Evolutionary conservation across 805 yeast species (phyloP).

Genomic region (Zygotorulaspora danielsina): DNA sequence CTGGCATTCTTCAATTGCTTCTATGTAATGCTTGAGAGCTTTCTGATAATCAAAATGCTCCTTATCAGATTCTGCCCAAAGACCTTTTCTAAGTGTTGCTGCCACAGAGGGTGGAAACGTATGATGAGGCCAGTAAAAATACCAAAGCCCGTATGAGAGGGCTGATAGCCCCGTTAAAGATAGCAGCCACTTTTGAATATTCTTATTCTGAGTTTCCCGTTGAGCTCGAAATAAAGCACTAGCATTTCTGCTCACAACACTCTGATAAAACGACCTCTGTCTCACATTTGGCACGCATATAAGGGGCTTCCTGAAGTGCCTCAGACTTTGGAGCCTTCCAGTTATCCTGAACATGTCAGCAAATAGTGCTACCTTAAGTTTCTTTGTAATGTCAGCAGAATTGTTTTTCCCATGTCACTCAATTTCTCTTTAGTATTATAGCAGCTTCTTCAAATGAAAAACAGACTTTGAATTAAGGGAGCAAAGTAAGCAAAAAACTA

Average conservation of each 20-base stretch:
- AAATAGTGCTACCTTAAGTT: no score
- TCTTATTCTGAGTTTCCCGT: slow-evolving; percentile 10
- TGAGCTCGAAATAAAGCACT: slow-evolving; percentile 5
- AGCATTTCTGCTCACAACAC: slow-evolving; percentile 6
- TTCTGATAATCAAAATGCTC: slow-evolving; percentile 50
- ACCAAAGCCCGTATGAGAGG: slow-evolving; percentile 33
- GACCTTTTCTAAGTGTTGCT: slow-evolving; percentile 61
- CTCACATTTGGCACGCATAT: background rate
- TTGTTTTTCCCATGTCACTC: no score
- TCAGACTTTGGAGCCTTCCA: background rate
- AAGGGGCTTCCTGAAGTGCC: background rate
- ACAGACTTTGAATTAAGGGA: no score
- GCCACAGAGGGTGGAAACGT: slow-evolving; percentile 71
- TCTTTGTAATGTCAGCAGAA: no score
- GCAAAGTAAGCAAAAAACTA: no score
- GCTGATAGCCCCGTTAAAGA: slow-evolving; percentile 26
- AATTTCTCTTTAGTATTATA: no score
- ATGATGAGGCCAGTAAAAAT: slow-evolving; percentile 60
- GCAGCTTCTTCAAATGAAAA: no score
- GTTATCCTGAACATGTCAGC: background rate
- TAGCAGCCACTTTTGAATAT: slow-evolving; percentile 14
- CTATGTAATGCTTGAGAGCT: slow-evolving; percentile 69
- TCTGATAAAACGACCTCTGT: slow-evolving; percentile 7
- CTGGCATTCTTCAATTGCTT: slow-evolving; percentile 64
- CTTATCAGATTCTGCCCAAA: slow-evolving; percentile 78